Evolutionary conservation across 768 basidiomycete species (phyloP).

Genomic region (Mycena belliarum): DNA sequence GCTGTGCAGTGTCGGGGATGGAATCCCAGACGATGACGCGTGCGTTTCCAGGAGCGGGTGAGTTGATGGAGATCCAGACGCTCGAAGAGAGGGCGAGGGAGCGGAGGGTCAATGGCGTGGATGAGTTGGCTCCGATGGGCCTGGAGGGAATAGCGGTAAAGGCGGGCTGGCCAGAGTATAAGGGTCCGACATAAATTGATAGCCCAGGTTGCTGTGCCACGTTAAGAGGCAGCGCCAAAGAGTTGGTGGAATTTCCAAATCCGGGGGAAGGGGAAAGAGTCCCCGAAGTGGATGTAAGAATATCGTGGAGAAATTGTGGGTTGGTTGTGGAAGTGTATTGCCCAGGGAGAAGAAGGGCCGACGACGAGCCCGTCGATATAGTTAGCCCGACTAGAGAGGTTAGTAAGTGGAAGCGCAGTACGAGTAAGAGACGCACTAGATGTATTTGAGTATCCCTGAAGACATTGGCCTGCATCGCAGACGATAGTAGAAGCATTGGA

Average conservation of each 20-base stretch:
- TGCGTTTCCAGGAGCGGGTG: conserved; percentile 35
- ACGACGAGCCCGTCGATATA: conserved; percentile 49
- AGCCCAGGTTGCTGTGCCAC: conserved; percentile 59
- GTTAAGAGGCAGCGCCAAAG: conserved; percentile 52
- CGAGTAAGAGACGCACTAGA: conserved; percentile 37
- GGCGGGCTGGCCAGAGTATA: conserved; percentile 55
- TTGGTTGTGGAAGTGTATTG: conserved; percentile 61
- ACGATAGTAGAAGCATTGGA: conserved; percentile 52
- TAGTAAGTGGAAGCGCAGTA: background rate
- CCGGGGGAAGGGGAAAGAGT: conserved; percentile 52
- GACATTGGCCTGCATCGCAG: conserved; percentile 73
- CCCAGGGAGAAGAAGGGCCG: conserved; percentile 58
- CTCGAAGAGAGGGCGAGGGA: conserved; percentile 58
- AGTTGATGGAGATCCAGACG: conserved; percentile 55
- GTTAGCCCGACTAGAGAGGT: conserved; percentile 53
- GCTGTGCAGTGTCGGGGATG: conserved; percentile 57
- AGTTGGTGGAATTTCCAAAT: conserved; percentile 49
- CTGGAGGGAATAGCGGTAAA: conserved; percentile 49
- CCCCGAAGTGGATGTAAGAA: conserved; percentile 56
- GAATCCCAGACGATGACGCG: conserved; percentile 64
- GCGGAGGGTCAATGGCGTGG: conserved; percentile 43
- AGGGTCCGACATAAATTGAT: conserved; percentile 47
- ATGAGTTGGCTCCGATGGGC: conserved; percentile 35
- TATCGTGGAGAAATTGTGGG: conserved; percentile 57
- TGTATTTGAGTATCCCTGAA: conserved; percentile 64